Conservation (phyloP, 75 land plant genomes). For the Larix kaempferi region DNA sequence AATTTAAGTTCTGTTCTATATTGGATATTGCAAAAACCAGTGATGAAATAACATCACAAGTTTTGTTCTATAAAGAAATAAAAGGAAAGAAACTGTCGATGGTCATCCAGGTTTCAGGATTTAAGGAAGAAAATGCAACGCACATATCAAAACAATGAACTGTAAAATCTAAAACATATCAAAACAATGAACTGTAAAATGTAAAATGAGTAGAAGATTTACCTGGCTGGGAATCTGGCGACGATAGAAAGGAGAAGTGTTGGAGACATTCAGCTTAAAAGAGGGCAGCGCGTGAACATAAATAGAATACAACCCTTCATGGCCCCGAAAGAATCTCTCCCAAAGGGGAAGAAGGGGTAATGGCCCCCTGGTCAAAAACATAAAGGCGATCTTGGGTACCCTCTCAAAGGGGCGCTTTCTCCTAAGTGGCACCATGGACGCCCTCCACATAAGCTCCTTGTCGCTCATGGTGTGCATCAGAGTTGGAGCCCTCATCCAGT, state of each 20-base stretch:
- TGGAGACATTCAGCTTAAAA: slow-evolving; percentile 26
- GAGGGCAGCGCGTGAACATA: slow-evolving; percentile 61
- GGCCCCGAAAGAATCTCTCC: slow-evolving; percentile 65
- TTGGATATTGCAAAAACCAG: too few species aligned
- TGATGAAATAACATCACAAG: too few species aligned
- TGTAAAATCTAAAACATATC: too few species aligned
- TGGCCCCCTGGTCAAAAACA: slow-evolving; percentile 72
- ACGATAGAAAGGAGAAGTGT: slow-evolving; percentile 45
- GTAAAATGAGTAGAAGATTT: not conserved
- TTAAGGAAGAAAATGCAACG: too few species aligned
- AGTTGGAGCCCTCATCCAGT: slow-evolving; percentile 9
- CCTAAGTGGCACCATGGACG: slow-evolving; percentile 39
- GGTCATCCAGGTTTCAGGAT: too few species aligned
- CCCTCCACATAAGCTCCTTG: slow-evolving; percentile 52
- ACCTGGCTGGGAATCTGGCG: slow-evolving; percentile 77
- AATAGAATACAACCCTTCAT: slow-evolving; percentile 44
- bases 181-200: too few species aligned
- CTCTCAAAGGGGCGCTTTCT: slow-evolving; percentile 32
- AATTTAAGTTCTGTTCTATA: too few species aligned
- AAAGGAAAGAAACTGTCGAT: too few species aligned
- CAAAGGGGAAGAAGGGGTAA: slow-evolving; percentile 69
- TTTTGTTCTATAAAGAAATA: too few species aligned
- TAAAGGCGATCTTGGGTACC: slow-evolving; percentile 63
- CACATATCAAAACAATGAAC: too few species aligned
- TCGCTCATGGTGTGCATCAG: slow-evolving; percentile 46